phyloP scores from a whole-genome alignment of 257 asterid species.

The Solanum chaucha region DNA sequence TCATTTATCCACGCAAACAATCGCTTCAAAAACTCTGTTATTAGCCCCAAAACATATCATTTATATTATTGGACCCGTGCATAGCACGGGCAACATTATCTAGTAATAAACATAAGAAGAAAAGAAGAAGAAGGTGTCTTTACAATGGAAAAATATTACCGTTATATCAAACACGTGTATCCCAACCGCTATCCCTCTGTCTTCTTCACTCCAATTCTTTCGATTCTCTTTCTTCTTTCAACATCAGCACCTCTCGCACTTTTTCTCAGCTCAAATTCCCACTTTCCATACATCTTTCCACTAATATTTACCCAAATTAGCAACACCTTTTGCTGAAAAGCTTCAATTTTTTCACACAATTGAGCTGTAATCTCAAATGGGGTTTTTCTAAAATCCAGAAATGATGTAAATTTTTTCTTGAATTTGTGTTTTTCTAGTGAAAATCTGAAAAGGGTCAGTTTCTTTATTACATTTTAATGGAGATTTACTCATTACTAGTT shows the following conservation, averaged over 20 bases:
- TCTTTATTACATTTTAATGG: neutral
- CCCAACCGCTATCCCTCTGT: slow-evolving; percentile 25
- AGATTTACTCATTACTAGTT: neutral
- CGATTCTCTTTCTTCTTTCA: slow-evolving; percentile 31
- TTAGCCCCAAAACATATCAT: no score
- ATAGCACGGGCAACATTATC: no score
- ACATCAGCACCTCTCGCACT: neutral
- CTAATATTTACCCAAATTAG: neutral
- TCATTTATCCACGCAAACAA: no score
- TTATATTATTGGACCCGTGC: no score
- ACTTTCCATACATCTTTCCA: neutral
- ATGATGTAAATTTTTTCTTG: neutral
- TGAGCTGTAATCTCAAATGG: neutral
- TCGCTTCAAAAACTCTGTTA: no score
- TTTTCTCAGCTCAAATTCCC: neutral
- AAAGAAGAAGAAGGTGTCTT: neutral
- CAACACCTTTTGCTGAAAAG: neutral
- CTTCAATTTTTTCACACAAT: neutral
- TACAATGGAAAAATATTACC: slow-evolving; percentile 27
- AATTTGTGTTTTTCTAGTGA: neutral
- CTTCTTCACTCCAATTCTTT: slow-evolving; percentile 20
- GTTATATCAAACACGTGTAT: slow-evolving; percentile 44
- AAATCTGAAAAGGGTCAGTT: neutral
- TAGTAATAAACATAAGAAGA: neutral
- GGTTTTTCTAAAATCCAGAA: neutral